Evolutionary conservation across 2,329 filamentous ascomycete species (phyloP).

Genomic region (Anisogramma anomala): DNA sequence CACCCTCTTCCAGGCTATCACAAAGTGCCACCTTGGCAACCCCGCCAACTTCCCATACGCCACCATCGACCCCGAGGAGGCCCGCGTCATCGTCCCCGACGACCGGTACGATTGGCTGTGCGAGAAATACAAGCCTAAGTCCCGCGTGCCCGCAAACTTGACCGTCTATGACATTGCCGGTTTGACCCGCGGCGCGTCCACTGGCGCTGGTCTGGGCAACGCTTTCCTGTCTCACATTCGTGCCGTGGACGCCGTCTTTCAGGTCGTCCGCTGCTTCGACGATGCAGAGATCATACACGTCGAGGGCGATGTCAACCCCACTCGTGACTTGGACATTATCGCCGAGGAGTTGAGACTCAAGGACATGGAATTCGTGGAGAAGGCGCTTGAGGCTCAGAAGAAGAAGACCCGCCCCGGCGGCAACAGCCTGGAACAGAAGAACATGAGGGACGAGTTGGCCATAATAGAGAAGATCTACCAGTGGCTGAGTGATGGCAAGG

Average conservation of each 20-base stretch:
- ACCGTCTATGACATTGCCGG: constrained; percentile 98
- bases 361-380: constrained; percentile 97
- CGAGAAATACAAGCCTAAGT: constrained; percentile 97
- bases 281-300: constrained; percentile 99
- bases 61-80: constrained; percentile 97
- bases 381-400: constrained; percentile 79
- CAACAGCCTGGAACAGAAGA: constrained; percentile 95
- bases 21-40: constrained; percentile 93
- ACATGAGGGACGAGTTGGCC: constrained; percentile 85
- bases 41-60: constrained; percentile 99
- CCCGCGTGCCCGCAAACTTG: constrained; percentile 88
- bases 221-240: constrained; percentile 97
- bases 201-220: constrained; percentile 93
- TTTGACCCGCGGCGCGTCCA: constrained; percentile 89
- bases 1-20: constrained; percentile 98
- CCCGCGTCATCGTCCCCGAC: constrained; percentile 92
- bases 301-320: constrained; percentile 94
- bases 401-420: constrained; percentile 94
- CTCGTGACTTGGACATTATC: constrained; percentile 91
- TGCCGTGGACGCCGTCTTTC: constrained; percentile 95
- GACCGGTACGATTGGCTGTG: constrained; percentile 92
- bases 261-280: constrained; percentile 93
- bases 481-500: constrained; percentile 77
- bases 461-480: constrained; percentile 83
- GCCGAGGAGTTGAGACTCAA: constrained; percentile 93